Base-by-base conservation (phyloP, 23 red algal species). In the Gracilariopsis chorda region DNA sequence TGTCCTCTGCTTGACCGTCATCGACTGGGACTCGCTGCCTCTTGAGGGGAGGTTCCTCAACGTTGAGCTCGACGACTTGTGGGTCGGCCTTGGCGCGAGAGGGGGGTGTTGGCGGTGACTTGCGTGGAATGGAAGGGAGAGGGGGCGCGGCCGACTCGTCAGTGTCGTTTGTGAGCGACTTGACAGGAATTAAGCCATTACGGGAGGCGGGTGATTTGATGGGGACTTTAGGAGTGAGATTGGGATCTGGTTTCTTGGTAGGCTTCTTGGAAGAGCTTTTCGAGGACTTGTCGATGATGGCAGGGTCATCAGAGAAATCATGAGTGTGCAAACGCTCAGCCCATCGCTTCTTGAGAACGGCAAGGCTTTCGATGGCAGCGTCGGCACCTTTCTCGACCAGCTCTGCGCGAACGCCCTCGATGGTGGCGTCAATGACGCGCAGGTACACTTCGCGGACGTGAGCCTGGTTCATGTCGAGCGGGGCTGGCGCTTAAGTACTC, bases 371-470 rank as follows among this genome's bases (percentile, higher is more conserved):
- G 49, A 80, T 52, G 56, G 62, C 53, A 34, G 48, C 17, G 30
- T 78, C 91, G 40, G 82, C 91, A 30, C 69, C 91, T n/a, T 53
- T 59, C 41, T 94, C 91, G 36, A 34, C 63, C 34, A 77, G 49
- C 64, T 94, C 91, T 7, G 80, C 91, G 25, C 91, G 91, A 19
- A 78, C 80, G 69, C 81, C 82, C 37, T 84, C 91, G 36, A 94
- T 94, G 23, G 91, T 94, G n/a, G 78, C 69, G 53, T 94, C 82
- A 40, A 94, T 94, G 24, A 94, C 69, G 7, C 67, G 59, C 17
- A 94, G 71, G 48, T 94, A 94, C 1, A 79, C 73, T 20, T 94
- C 91, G 49, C 53, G 60, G 11, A 87, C 81, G 5, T 80, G n/a
- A 4, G 53, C 52, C 59, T 91, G 88, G 41, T 91, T 89, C 85